Percentiles rank a stretch among this genome's conserved stretches.
Evolutionary conservation across 495 filamentous ascomycete genomes (phyloP).

Genomic region (Chaetomium tenue): DNA sequence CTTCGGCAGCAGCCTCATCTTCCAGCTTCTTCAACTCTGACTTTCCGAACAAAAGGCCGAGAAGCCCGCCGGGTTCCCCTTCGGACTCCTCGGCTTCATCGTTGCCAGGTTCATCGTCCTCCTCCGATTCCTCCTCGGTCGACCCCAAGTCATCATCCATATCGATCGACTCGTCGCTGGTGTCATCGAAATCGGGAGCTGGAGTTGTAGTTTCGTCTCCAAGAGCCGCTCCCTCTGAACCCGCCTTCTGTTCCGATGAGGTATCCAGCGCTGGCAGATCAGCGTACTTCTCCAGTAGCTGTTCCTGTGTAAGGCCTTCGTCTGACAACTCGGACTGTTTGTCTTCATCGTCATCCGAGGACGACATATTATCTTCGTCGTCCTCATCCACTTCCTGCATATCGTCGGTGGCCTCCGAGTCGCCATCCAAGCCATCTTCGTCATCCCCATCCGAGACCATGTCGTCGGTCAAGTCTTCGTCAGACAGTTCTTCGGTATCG

Average conservation of each 20-base stretch:
- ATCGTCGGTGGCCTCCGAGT: slow-evolving; percentile 9
- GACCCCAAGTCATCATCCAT: slow-evolving; percentile 85
- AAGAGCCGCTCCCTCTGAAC: slow-evolving; percentile 9
- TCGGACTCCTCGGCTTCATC: slow-evolving; percentile 53
- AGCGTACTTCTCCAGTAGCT: slow-evolving; percentile 77
- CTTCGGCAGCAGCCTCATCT: slow-evolving; percentile 26
- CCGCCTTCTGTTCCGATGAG: slow-evolving; percentile 24
- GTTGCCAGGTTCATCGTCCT: slow-evolving; percentile 44
- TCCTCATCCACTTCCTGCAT: slow-evolving; percentile 55
- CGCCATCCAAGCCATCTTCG: slow-evolving; percentile 21
- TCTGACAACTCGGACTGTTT: slow-evolving; percentile 61
- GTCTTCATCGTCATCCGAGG: slow-evolving; percentile 58
- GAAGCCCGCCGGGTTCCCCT: slow-evolving; percentile 55
- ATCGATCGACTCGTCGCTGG: slow-evolving; percentile 76
- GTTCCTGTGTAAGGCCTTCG: slow-evolving; percentile 72
- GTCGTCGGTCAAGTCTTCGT: slow-evolving; percentile 58
- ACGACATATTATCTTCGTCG: slow-evolving; percentile 73
- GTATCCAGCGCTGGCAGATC: slow-evolving; percentile 51
- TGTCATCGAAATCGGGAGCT: slow-evolving; percentile 54
- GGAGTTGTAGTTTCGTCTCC: slow-evolving; percentile 34
- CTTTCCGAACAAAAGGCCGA: slow-evolving; percentile 63
- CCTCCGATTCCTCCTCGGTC: slow-evolving; percentile 57
- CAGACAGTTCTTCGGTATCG: slow-evolving; percentile 53
- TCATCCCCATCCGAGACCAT: slow-evolving; percentile 54
- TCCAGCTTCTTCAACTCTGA: slow-evolving; percentile 49